These are phyloP conservation scores for Leccinum pseudoinsigne DNA, from an alignment of 1,284 basidiomycete species.

Conservation along the genomic window DNA sequence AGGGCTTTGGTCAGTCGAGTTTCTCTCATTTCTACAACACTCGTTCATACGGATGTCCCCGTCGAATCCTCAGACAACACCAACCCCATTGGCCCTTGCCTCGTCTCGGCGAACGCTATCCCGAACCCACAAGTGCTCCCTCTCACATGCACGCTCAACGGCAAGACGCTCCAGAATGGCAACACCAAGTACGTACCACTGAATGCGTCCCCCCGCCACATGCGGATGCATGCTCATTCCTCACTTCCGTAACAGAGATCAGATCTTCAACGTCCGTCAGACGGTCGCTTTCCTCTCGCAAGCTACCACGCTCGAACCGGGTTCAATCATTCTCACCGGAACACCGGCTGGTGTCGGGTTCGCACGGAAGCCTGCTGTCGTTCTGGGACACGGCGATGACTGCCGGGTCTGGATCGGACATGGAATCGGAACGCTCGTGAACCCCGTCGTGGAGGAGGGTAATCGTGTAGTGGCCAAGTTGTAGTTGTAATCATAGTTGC, in stretches of 20 bases:
- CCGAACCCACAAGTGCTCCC: constrained; percentile 69
- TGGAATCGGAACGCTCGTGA: constrained; percentile 74
- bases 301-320: constrained; percentile 83
- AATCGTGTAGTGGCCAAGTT: constrained; percentile 12
- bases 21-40: neutral
- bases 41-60: constrained; percentile 3
- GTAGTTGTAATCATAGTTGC: neutral
- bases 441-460: constrained; percentile 70
- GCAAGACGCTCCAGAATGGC: constrained; percentile 68
- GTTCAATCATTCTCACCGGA: constrained; percentile 81
- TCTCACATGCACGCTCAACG: constrained; percentile 72
- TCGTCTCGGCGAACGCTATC: constrained; percentile 67
- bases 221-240: neutral
- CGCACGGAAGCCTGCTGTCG: constrained; percentile 66
- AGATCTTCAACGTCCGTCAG: constrained; percentile 72
- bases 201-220: no score
- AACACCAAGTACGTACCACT: constrained; percentile 57
- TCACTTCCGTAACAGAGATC: constrained; percentile 46
- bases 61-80: constrained; percentile 54
- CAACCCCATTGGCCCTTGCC: constrained; percentile 74
- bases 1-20: constrained; percentile 61
- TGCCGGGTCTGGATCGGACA: constrained; percentile 64
- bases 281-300: constrained; percentile 82
- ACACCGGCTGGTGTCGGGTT: constrained; percentile 81
- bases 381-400: constrained; percentile 76